These are phyloP conservation scores for Curvularia hawaiiensis DNA, from an alignment of 2,329 filamentous ascomycete genomes.

Conservation along the genomic window DNA sequence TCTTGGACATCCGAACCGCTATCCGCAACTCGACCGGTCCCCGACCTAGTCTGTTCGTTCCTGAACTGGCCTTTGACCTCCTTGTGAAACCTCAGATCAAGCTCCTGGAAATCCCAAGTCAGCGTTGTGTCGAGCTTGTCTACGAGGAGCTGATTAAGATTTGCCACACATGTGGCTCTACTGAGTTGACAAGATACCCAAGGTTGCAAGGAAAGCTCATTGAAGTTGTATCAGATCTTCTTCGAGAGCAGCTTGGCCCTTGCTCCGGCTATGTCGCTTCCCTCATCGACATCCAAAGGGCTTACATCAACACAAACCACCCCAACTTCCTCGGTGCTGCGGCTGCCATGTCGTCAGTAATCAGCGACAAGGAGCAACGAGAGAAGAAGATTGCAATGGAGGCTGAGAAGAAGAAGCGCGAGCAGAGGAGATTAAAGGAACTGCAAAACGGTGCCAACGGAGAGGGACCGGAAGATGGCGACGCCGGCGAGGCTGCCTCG, in stretches of 20 bases:
- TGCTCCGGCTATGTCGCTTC: conserved; percentile 93
- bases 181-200: conserved; percentile 89
- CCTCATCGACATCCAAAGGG: conserved; percentile 93
- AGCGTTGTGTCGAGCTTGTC: conserved; percentile 95
- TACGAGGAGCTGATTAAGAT: conserved; percentile 99
- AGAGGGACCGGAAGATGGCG: conserved; percentile 70
- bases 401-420: conserved; percentile 85
- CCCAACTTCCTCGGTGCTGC: conserved; percentile 97
- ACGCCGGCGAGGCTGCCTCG: conserved; percentile 58
- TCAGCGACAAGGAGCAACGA: conserved; percentile 91
- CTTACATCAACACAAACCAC: conserved; percentile 99
- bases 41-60: conserved; percentile 92
- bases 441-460: conserved; percentile 62
- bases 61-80: conserved; percentile 95
- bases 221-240: conserved; percentile 93
- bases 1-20: conserved; percentile 92
- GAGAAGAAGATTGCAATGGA: conserved; percentile 81
- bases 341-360: conserved; percentile 96
- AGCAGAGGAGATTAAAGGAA: conserved; percentile 82
- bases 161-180: conserved; percentile 96
- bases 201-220: conserved; percentile 95
- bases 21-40: conserved; percentile 98
- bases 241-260: conserved; percentile 89
- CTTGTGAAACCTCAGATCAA: conserved; percentile 99
- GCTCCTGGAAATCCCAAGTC: conserved; percentile 89